Evolutionary conservation across 345 rosid genomes (phyloP).

Genomic region (Anastatica hierochuntica): DNA sequence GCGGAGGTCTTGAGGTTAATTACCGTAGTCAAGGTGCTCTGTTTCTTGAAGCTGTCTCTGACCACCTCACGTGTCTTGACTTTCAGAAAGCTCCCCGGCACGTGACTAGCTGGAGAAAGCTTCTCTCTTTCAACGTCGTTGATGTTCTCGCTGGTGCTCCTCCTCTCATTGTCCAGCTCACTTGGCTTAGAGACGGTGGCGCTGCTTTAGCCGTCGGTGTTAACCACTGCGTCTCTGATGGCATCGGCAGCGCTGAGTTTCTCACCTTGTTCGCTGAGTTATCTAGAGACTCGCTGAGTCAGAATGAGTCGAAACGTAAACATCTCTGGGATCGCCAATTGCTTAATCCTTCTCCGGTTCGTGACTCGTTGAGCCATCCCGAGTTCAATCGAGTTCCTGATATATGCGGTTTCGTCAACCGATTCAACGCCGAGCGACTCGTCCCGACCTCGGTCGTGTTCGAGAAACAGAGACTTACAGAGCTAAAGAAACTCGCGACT

Average conservation of each 20-base stretch:
- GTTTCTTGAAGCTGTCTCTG: slow-evolving; percentile 51
- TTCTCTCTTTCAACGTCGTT: slow-evolving; percentile 44
- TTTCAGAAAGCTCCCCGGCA: slow-evolving; percentile 46
- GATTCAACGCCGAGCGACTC: slow-evolving; percentile 48
- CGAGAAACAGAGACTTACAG: slow-evolving; percentile 30
- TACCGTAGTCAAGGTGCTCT: slow-evolving; percentile 65
- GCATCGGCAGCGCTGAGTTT: slow-evolving; percentile 67
- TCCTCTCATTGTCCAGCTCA: slow-evolving; percentile 63
- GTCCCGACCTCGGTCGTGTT: slow-evolving; percentile 52
- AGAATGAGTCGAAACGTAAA: slow-evolving; percentile 19
- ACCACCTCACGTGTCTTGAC: slow-evolving; percentile 28
- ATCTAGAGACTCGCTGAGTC: slow-evolving; percentile 17
- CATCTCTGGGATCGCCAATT: slow-evolving; percentile 78
- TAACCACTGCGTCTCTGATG: slow-evolving; percentile 70
- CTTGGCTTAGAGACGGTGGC: slow-evolving; percentile 74
- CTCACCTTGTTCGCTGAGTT: slow-evolving; percentile 54
- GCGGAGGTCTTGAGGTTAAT: slow-evolving; percentile 41
- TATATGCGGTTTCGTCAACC: slow-evolving; percentile 46
- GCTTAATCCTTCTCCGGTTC: slow-evolving; percentile 30
- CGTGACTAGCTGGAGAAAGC: slow-evolving; percentile 64
- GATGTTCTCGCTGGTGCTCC: slow-evolving; percentile 79
- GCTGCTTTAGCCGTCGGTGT: slow-evolving; percentile 60
- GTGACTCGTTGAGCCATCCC: slow-evolving; percentile 31
- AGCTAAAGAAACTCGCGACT: slow-evolving; percentile 44
- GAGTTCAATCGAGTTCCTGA: slow-evolving; percentile 58